phyloP scores from a whole-genome alignment of 163 green algal species.

The Coccomyxa subellipsoidea region DNA sequence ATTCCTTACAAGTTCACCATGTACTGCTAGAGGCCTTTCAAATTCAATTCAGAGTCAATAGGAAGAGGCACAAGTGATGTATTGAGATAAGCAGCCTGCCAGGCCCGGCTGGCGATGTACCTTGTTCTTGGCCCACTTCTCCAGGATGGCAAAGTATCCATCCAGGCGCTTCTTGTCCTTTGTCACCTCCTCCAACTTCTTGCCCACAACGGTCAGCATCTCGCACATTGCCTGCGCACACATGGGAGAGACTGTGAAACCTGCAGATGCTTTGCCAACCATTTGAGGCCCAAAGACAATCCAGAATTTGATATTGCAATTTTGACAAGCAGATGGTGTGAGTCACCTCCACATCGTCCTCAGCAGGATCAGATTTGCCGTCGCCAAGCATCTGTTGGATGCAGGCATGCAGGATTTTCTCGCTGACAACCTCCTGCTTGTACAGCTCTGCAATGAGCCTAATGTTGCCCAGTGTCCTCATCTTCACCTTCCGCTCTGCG shows the following conservation, averaged over 20 bases:
- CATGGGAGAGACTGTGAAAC: not conserved
- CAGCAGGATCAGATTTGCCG: slow-evolving; percentile 27
- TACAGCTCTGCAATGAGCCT: slow-evolving; percentile 96
- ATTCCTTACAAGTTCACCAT: too few relatives aligned
- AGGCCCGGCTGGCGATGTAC: not conserved
- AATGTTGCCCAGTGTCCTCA: slow-evolving; percentile 92
- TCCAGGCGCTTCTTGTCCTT: slow-evolving; percentile 67
- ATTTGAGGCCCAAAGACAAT: too few relatives aligned
- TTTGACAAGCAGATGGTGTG: not conserved
- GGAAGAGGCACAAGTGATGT: too few relatives aligned
- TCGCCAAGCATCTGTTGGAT: slow-evolving; percentile 75
- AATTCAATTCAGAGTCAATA: too few relatives aligned
- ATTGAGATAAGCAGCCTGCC: too few relatives aligned
- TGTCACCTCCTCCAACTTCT: slow-evolving; percentile 53
- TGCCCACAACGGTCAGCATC: slow-evolving; percentile 75
- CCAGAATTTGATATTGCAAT: not conserved
- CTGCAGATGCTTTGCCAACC: too few relatives aligned
- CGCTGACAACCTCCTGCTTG: slow-evolving; percentile 87
- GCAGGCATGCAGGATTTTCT: slow-evolving; percentile 92
- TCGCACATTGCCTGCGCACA: slow-evolving; percentile 76
- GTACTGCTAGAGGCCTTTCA: too few relatives aligned
- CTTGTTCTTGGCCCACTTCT: slow-evolving; percentile 49
- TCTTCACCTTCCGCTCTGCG: slow-evolving; percentile 76
- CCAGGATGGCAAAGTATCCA: slow-evolving; percentile 70
- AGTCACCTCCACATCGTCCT: slow-evolving; percentile 58